A percentile compares a stretch with the other conserved stretches of the same genome.
These are phyloP conservation scores for Deuterostichococcus epilithicus DNA, from an alignment of 139 green algal species.

Conservation along the genomic window DNA sequence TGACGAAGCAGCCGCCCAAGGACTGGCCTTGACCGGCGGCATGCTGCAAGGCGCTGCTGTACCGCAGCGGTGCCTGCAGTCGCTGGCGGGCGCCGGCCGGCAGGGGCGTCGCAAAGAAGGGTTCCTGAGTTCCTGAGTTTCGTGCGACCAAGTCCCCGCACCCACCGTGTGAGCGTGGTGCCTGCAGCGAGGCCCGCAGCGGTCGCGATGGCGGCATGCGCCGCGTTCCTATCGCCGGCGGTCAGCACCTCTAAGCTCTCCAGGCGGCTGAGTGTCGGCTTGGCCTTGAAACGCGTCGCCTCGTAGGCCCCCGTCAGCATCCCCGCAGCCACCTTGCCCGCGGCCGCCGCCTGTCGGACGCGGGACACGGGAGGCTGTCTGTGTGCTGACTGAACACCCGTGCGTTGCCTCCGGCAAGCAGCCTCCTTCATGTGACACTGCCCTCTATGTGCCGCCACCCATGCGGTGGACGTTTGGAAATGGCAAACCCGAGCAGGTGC, in stretches of 20 bases:
- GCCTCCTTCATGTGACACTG: too few species aligned
- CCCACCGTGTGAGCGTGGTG: conserved; percentile 40
- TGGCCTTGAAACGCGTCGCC: conserved; percentile 86
- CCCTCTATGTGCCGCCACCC: too few species aligned
- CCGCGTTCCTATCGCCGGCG: conserved; percentile 7
- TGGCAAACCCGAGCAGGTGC: too few species aligned
- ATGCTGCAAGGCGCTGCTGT: not conserved
- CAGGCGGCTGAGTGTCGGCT: conserved; percentile 44
- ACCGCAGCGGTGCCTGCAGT: not conserved
- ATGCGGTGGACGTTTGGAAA: too few species aligned
- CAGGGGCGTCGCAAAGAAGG: too few species aligned
- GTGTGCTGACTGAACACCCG: too few species aligned
- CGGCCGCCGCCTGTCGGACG: conserved; percentile 9
- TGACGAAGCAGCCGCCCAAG: too few species aligned
- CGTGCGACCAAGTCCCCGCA: not conserved
- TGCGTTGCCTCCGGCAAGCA: too few species aligned
- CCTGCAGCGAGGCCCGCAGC: conserved; percentile 48
- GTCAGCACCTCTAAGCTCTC: conserved; percentile 58
- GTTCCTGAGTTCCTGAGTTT: not conserved
- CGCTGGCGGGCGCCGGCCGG: too few species aligned
- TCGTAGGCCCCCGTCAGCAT: conserved; percentile 75
- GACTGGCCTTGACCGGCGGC: not conserved
- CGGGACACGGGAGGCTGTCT: too few species aligned
- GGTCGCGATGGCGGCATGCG: conserved; percentile 18
- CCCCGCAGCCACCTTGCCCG: conserved; percentile 44